Percentiles rank a stretch among this genome's conserved stretches.
Evolutionary conservation across 192 early-diverging fungal species (phyloP).

Genomic region (Coemansia sp.): DNA sequence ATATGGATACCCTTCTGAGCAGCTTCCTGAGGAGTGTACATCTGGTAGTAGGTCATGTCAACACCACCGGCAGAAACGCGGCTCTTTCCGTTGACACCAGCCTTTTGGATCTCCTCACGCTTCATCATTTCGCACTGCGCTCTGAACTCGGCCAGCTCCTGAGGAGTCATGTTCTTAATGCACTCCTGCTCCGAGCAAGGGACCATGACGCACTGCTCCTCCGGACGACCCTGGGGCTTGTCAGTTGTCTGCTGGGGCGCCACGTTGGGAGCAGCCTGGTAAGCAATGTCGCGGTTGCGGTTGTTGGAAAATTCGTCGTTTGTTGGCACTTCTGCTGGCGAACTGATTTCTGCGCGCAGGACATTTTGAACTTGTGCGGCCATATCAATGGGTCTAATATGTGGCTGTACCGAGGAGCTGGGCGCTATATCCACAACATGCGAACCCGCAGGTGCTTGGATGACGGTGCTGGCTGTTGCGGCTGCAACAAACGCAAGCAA

Average conservation of each 20-base stretch:
- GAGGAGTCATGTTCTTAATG: constrained; percentile 31
- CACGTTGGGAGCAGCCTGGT: constrained; percentile 15
- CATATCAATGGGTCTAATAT: neutral
- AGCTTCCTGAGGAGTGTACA: constrained; percentile 22
- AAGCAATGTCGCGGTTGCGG: neutral
- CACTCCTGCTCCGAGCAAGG: constrained; percentile 45
- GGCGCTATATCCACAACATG: neutral
- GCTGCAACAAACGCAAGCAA: neutral
- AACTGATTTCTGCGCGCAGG: neutral
- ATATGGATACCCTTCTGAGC: constrained; percentile 8
- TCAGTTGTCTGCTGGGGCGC: constrained; percentile 14
- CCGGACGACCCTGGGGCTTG: neutral
- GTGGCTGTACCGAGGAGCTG: neutral
- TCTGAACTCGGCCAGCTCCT: constrained; percentile 40
- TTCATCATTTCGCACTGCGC: constrained; percentile 40
- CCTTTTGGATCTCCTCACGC: constrained; percentile 22
- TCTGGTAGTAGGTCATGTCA: constrained; percentile 34
- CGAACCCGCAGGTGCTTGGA: neutral
- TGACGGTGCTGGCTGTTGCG: neutral
- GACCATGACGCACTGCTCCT: constrained; percentile 27
- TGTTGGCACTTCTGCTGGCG: neutral
- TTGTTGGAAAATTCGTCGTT: neutral
- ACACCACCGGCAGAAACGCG: constrained; percentile 20
- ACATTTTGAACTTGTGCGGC: neutral
- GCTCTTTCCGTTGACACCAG: constrained; percentile 25